These are phyloP conservation scores for Hypholoma fasciculare DNA, from an alignment of 768 basidiomycete species.

Conservation along the genomic window DNA sequence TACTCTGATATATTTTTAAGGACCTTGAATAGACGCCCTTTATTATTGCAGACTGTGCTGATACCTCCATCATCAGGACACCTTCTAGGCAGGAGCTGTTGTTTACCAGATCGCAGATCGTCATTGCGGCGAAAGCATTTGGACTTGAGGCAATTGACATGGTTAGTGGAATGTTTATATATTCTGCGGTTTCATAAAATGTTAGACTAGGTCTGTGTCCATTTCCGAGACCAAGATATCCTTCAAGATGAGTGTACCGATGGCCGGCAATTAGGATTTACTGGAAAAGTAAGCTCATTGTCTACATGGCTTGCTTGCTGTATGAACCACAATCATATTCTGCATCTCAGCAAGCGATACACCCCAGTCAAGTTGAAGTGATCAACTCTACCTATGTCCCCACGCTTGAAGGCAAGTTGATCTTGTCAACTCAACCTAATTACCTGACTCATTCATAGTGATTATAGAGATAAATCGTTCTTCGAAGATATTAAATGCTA, in stretches of 20 bases:
- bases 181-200: no score
- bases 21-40: no score
- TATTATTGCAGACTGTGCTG: slow-evolving; percentile 72
- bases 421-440: not conserved
- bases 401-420: slow-evolving; percentile 55
- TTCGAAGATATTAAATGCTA: slow-evolving; percentile 64
- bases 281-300: slow-evolving; percentile 70
- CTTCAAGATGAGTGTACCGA: slow-evolving; percentile 78
- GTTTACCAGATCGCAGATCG: slow-evolving; percentile 81
- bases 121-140: slow-evolving; percentile 81
- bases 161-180: slow-evolving; percentile 33
- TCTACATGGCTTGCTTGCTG: not conserved
- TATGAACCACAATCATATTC: not conserved
- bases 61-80: slow-evolving; percentile 81
- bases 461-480: slow-evolving; percentile 74
- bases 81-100: slow-evolving; percentile 73
- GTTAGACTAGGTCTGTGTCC: slow-evolving; percentile 70
- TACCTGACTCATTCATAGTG: not conserved
- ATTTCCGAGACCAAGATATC: slow-evolving; percentile 73
- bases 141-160: slow-evolving; percentile 88
- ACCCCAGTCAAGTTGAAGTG: slow-evolving; percentile 77
- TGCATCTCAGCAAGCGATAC: slow-evolving; percentile 81
- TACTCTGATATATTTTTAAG: not conserved
- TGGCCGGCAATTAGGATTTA: slow-evolving; percentile 81
- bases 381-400: slow-evolving; percentile 85